Conservation (phyloP, 2,329 filamentous ascomycete genomes). For the Plenodomus biglobosus region DNA sequence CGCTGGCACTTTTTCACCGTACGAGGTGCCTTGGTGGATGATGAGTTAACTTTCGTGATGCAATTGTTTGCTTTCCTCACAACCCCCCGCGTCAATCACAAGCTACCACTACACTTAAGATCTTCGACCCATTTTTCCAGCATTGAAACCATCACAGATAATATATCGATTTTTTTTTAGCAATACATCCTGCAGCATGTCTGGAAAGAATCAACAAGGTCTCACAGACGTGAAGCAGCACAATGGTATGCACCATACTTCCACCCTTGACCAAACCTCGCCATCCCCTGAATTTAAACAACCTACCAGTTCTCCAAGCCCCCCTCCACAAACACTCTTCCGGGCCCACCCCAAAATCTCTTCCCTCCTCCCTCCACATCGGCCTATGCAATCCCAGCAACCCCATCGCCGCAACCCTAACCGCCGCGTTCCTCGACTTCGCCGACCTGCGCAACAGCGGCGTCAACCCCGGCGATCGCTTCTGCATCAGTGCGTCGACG, state of each 20-base stretch:
- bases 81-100: not conserved
- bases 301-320: slow-evolving; percentile 25
- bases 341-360: slow-evolving; percentile 1
- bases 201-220: slow-evolving; percentile 24
- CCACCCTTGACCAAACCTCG: no score
- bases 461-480: slow-evolving; percentile 58
- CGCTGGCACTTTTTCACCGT: not conserved
- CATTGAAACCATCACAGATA: no score
- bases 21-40: not conserved
- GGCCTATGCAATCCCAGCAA: slow-evolving; percentile 23
- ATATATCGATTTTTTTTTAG: no score
- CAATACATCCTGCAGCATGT: slow-evolving; percentile 20
- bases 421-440: slow-evolving; percentile 62
- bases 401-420: slow-evolving; percentile 58
- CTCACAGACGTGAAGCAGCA: slow-evolving; percentile 31
- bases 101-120: slow-evolving; percentile 10
- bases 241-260: slow-evolving; percentile 17
- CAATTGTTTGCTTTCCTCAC: not conserved
- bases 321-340: slow-evolving; percentile 30
- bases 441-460: slow-evolving; percentile 59
- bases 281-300: no score
- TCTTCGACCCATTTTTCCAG: no score
- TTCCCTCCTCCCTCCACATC: slow-evolving; percentile 9
- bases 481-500: slow-evolving; percentile 59
- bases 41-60: not conserved